Base-by-base conservation (phyloP, 2,329 filamentous ascomycete genomes). In the Talaromyces funiculosus region DNA sequence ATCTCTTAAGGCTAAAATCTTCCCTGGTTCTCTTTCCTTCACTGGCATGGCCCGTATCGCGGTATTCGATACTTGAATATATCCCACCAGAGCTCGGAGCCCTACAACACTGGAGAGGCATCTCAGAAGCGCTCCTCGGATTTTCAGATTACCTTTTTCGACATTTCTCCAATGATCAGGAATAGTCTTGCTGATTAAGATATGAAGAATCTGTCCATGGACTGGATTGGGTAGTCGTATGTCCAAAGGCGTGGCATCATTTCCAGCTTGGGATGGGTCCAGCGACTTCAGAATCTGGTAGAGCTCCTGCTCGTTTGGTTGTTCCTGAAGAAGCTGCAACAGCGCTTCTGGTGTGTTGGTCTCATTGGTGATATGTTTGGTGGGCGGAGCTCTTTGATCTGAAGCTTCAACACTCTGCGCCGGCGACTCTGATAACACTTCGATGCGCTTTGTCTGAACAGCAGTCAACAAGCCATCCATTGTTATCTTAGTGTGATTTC, bases 141-240 rank as follows among this genome's bases (percentile, higher is more conserved):
- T 66, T 67, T 65, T 72, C 1, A 47, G 31, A 43, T 53, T 59
- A 53, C 61, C 64, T 40, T 67, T 62, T 38, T 79, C 75, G 16
- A 93, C 69, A 8, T 85, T 68, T 3, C 80, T 71, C 93, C 94
- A 97, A 74, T 93, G 96, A 69, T 92, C 90, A 1, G 90, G 89
- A 7, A 91, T 78, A 26, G 89, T 92, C 33, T 86, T 84, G 16
- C 83, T 86, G 61, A 95, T 85, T 37, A 99, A 77, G 3, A 84
- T 77, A 69, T 92, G 87, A 57, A 93, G 80, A 33, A 97, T 84
- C 67, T 92, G 89, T 20, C 90, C 86, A 60, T 86, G 84, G 63
- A 85, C 77, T 1, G 92, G 86, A 33, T 83, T 83, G 3, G 90
- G 87, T 2, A 78, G 73, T 47, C 80, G 78, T 54, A 93, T 81